Base-by-base conservation (phyloP, 768 basidiomycete genomes). In the Gloeopeniophorella convolvens region DNA sequence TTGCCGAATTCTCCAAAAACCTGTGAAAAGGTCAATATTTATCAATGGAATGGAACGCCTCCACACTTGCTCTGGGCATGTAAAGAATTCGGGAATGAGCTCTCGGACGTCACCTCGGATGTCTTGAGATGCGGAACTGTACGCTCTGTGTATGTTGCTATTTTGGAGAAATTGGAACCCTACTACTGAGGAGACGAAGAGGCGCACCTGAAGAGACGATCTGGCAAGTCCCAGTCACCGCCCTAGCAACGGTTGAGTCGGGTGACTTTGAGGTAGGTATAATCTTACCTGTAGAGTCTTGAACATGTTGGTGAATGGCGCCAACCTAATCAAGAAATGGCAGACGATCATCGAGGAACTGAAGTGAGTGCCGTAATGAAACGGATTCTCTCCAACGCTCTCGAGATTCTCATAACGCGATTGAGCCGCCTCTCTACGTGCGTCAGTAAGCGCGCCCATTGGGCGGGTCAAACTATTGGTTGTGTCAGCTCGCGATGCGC, bases 281-380 rank as follows among this genome's bases (percentile, higher is more conserved):
- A 10, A 9, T 32, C 70, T 53, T 45, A 77, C 79, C 71, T 82
- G 81, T 27, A 96, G 67, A 2, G 88, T 90, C 68, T 93, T 90
- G 74, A 94, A 97, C 85, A 95, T 94, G 61, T 85, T 82, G 21
- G 92, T 94, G 64, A 87, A 97, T 0, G 94, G 94, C 12, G 85
- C 81, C 59, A 94, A 69, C 18, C 94, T 77, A 47, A 97, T 94
- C 59, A 95, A 68, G 69, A 88, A 96, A 58, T 95, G 92, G 69
- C 91, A 94, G 37, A 93, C 89, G 51, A 92, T 95, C 93, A 96
- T 96, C 3, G 91, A 94, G 9, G 91, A 94, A 62, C 88, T 90
- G 62, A 93, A 97, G 63, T 97, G 94, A 0, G 94, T 96, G 35
- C 94, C 88, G 54, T 90, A 92, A 61, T 91, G 88, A 66, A 95